Conservation (phyloP, 345 rosid species). For the Rhodamnia rubescens region DNA sequence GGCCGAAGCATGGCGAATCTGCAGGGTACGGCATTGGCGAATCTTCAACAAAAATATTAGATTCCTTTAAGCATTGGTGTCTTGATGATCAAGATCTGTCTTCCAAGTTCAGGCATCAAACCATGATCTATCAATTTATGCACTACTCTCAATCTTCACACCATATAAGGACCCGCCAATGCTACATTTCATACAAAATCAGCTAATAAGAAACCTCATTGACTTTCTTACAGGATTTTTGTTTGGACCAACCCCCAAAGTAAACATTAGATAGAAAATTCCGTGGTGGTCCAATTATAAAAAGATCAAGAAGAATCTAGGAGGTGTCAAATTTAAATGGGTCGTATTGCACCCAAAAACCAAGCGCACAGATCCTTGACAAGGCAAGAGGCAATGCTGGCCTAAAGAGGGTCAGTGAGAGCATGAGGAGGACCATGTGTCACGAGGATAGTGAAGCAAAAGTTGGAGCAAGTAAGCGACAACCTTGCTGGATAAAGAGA, state of each 20-base stretch:
- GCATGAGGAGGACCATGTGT: background rate
- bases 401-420: background rate
- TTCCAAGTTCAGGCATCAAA: background rate
- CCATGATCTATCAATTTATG: background rate
- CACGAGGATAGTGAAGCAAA: background rate
- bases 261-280: background rate
- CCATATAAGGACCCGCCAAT: background rate
- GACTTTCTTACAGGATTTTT: background rate
- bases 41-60: background rate
- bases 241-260: background rate
- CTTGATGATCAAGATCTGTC: background rate
- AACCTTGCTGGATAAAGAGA: background rate
- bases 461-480: background rate
- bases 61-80: background rate
- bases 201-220: background rate
- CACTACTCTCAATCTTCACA: background rate
- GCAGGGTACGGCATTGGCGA: too few relatives aligned
- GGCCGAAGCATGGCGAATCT: too few relatives aligned
- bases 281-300: background rate
- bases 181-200: background rate
- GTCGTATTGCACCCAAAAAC: background rate
- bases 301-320: background rate
- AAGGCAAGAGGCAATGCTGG: background rate
- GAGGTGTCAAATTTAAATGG: background rate
- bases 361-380: background rate